A percentile compares a stretch with the other conserved stretches of the same genome.
Conservation (phyloP, 768 basidiomycete genomes). For the Boletus fagicola region DNA sequence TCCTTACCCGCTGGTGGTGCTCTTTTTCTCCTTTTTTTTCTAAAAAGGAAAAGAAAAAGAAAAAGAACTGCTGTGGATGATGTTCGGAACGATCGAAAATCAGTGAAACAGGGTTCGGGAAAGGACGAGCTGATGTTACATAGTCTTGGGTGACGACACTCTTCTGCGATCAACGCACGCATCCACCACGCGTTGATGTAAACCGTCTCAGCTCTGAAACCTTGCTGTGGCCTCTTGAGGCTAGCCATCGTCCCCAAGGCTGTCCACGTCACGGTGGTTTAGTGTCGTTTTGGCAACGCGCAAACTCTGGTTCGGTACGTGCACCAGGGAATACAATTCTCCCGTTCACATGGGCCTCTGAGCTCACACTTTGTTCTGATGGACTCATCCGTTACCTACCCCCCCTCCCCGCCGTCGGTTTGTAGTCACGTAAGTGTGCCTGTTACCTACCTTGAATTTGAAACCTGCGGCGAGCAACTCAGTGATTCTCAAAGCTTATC, state of each 20-base stretch:
- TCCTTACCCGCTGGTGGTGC: background rate
- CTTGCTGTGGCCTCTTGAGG: background rate
- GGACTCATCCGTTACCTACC: background rate
- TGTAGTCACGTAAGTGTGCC: background rate
- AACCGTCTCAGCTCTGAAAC: background rate
- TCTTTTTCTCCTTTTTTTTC: background rate
- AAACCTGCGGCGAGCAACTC: background rate
- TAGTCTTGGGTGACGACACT: background rate
- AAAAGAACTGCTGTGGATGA: background rate
- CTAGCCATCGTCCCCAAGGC: background rate
- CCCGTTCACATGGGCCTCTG: background rate
- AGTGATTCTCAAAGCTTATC: background rate
- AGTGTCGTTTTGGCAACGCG: background rate
- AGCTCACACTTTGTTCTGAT: background rate
- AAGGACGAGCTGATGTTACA: background rate
- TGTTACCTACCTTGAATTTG: background rate
- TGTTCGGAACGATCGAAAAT: background rate
- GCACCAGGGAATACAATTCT: background rate
- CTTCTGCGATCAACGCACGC: background rate
- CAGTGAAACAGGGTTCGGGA: background rate
- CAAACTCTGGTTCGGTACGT: background rate
- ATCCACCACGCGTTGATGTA: background rate
- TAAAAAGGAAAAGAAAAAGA: no score
- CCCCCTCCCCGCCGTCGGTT: background rate
- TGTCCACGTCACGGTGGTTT: background rate